Conservation (phyloP, 2,329 filamentous ascomycete species). For the Trichophyton schoenleinii region DNA sequence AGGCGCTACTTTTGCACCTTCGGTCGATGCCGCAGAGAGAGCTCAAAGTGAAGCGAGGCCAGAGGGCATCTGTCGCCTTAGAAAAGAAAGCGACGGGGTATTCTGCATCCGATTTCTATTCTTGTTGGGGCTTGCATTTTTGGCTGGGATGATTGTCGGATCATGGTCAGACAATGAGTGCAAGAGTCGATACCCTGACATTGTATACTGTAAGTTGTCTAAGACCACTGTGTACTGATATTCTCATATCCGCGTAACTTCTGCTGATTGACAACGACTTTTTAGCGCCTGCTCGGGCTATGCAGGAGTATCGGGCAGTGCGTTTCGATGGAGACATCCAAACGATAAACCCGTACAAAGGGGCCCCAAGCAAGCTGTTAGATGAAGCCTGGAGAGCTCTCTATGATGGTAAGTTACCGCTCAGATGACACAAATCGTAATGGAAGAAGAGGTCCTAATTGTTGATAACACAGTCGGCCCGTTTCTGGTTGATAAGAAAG, state of each 20-base stretch:
- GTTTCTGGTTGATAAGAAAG: constrained; percentile 6
- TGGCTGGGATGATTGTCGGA: background rate
- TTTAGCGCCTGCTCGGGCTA: constrained; percentile 7
- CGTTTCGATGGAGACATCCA: constrained; percentile 8
- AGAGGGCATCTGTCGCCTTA: background rate
- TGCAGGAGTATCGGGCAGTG: constrained; percentile 3
- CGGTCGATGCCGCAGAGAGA: background rate
- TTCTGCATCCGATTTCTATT: background rate
- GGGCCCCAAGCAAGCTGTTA: constrained; percentile 1
- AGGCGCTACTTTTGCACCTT: background rate
- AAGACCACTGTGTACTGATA: background rate
- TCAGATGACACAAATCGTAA: background rate
- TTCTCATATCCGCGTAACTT: background rate
- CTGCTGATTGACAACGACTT: background rate
- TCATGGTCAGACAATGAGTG: background rate
- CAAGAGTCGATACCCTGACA: background rate
- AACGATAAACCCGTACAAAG: constrained; percentile 10
- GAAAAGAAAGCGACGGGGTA: background rate
- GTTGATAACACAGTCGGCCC: constrained; percentile 5
- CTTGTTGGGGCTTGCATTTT: background rate
- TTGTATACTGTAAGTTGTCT: background rate
- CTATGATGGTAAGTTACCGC: constrained; percentile 7
- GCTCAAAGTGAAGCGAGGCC: background rate
- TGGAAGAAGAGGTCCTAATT: background rate
- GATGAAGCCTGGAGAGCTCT: constrained; percentile 11